phyloP scores from a whole-genome alignment of 2,329 filamentous ascomycete genomes.

The Myriosclerotinia scirpicola region DNA sequence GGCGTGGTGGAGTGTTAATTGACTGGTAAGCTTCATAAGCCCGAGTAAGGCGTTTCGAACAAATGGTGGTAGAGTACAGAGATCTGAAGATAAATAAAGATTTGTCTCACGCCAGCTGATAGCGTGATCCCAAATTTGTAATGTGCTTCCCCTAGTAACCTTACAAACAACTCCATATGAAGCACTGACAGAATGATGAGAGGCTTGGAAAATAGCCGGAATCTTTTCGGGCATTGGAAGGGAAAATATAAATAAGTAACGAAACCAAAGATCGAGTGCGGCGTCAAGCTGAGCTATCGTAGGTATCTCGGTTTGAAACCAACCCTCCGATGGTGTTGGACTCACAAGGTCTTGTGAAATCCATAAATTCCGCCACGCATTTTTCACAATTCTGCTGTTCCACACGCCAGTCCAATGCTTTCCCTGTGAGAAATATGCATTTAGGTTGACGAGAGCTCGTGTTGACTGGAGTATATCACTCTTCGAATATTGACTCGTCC shows the following conservation, averaged over 20 bases:
- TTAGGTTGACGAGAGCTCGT: slow-evolving; percentile 35
- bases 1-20: slow-evolving; percentile 48
- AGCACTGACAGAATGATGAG: slow-evolving; percentile 60
- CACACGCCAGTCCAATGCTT: slow-evolving; percentile 49
- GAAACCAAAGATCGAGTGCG: slow-evolving; percentile 48
- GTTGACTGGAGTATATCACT: slow-evolving; percentile 47
- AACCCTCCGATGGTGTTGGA: slow-evolving; percentile 44
- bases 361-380: slow-evolving; percentile 49
- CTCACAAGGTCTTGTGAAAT: slow-evolving; percentile 47
- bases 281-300: slow-evolving; percentile 49
- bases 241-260: slow-evolving; percentile 50
- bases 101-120: slow-evolving; percentile 57
- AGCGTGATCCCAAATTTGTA: slow-evolving; percentile 64
- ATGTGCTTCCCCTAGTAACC: slow-evolving; percentile 57
- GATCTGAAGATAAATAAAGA: slow-evolving; percentile 37
- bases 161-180: slow-evolving; percentile 63
- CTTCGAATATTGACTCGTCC: slow-evolving; percentile 48
- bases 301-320: slow-evolving; percentile 48
- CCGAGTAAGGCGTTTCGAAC: slow-evolving; percentile 37
- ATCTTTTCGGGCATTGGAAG: slow-evolving; percentile 45
- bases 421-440: slow-evolving; percentile 42
- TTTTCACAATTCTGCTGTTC: slow-evolving; percentile 48
- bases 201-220: slow-evolving; percentile 61
- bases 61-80: slow-evolving; percentile 35
- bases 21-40: slow-evolving; percentile 32